Conservation (phyloP, 495 filamentous ascomycete genomes). For the Penicillium crystallinum region DNA sequence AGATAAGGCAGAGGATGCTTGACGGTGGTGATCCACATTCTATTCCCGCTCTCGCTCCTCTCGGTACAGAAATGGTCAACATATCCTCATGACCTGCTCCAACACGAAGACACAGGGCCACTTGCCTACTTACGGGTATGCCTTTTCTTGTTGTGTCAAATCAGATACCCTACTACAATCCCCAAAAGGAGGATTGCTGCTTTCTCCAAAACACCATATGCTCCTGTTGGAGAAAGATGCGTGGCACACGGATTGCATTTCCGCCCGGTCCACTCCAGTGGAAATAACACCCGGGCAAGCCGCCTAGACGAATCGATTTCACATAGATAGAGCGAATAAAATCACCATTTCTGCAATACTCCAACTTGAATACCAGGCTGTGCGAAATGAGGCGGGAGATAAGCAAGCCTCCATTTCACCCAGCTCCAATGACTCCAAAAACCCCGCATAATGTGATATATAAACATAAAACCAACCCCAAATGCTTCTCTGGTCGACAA, state of each 20-base stretch:
- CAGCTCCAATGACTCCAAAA: slow-evolving; percentile 14
- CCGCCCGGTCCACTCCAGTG: background rate
- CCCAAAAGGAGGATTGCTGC: background rate
- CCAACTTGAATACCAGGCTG: background rate
- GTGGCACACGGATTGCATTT: background rate
- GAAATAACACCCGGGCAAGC: background rate
- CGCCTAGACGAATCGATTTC: background rate
- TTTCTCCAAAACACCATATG: background rate
- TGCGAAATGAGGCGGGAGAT: background rate
- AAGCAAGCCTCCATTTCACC: slow-evolving; percentile 6
- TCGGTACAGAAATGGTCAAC: background rate
- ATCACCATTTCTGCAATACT: background rate
- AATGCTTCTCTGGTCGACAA: background rate
- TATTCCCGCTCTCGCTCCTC: background rate
- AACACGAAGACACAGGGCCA: background rate
- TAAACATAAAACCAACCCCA: background rate
- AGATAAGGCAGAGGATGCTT: background rate
- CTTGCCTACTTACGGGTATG: background rate
- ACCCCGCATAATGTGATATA: slow-evolving; percentile 12
- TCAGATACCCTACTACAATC: background rate
- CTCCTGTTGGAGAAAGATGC: background rate
- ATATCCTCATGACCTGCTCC: too few species aligned
- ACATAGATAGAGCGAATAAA: background rate
- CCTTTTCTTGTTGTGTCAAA: background rate
- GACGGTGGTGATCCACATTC: background rate